These are phyloP conservation scores for Pueraria montana DNA, from an alignment of 306 rosid genomes.

Conservation along the genomic window DNA sequence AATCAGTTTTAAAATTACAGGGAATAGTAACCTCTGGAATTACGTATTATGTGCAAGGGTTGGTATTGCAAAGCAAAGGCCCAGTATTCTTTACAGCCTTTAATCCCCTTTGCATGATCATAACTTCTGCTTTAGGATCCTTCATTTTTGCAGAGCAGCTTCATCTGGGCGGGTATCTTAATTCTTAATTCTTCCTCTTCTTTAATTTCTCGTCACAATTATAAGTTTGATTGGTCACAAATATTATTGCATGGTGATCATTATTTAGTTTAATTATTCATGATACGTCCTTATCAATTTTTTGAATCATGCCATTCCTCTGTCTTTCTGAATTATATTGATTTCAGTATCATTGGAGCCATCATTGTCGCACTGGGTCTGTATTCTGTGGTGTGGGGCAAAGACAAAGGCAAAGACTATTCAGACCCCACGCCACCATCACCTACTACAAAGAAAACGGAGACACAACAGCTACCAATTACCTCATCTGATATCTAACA, in stretches of 20 bases:
- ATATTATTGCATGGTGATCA: background rate
- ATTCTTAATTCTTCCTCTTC: background rate
- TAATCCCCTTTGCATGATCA: slow-evolving; percentile 78
- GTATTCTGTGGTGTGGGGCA: slow-evolving; percentile 86
- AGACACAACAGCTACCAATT: slow-evolving; percentile 44
- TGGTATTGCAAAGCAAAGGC: slow-evolving; percentile 72
- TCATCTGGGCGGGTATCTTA: slow-evolving; percentile 69
- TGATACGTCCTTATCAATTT: background rate
- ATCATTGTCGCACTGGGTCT: slow-evolving; percentile 70
- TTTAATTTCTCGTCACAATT: background rate
- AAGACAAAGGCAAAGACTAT: slow-evolving; percentile 60
- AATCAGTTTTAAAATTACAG: too few relatives aligned
- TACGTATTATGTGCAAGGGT: slow-evolving; percentile 68
- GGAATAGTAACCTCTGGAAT: too few relatives aligned
- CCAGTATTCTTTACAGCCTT: slow-evolving; percentile 80
- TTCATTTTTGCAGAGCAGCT: slow-evolving; percentile 69
- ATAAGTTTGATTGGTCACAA: background rate
- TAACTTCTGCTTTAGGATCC: slow-evolving; percentile 62
- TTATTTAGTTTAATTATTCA: background rate
- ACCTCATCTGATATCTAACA: slow-evolving; percentile 37
- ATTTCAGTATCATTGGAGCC: slow-evolving; percentile 69
- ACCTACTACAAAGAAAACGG: slow-evolving; percentile 34
- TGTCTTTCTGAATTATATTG: background rate
- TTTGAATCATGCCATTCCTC: background rate
- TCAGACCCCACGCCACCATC: slow-evolving; percentile 13